A percentile compares a stretch with the other conserved stretches of the same genome.
These are phyloP conservation scores for Rhodotorula glutinis DNA, from an alignment of 1,284 basidiomycete species.

Conservation along the genomic window DNA sequence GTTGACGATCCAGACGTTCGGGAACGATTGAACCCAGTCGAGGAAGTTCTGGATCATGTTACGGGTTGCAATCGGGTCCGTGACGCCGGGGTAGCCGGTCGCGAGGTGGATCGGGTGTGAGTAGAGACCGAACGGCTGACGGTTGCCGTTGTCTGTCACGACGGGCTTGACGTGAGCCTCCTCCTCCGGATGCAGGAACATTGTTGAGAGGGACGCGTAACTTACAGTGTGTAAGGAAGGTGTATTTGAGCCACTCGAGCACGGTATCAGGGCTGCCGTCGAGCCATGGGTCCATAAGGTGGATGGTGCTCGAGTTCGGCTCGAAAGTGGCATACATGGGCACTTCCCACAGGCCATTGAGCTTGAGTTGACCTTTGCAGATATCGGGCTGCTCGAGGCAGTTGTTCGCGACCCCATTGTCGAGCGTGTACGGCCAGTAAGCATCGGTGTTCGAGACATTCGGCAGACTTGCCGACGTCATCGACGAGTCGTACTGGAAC, in stretches of 20 bases:
- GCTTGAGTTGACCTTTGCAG: slow-evolving; percentile 67
- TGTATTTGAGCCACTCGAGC: slow-evolving; percentile 67
- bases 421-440: slow-evolving; percentile 52
- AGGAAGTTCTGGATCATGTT: slow-evolving; percentile 49
- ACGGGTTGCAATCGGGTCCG: slow-evolving; percentile 16
- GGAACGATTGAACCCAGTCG: slow-evolving; percentile 73
- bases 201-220: background rate
- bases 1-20: slow-evolving; percentile 54
- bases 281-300: slow-evolving; percentile 64
- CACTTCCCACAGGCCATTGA: slow-evolving; percentile 76
- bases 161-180: background rate
- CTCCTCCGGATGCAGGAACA: background rate
- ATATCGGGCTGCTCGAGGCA: slow-evolving; percentile 60
- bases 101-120: slow-evolving; percentile 68
- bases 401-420: slow-evolving; percentile 64
- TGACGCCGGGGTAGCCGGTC: slow-evolving; percentile 49
- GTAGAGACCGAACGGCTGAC: slow-evolving; percentile 76
- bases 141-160: slow-evolving; percentile 58
- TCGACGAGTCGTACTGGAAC: slow-evolving; percentile 63
- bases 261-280: slow-evolving; percentile 59
- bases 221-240: slow-evolving; percentile 65
- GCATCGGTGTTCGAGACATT: slow-evolving; percentile 68
- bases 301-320: slow-evolving; percentile 14
- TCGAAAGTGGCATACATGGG: slow-evolving; percentile 56
- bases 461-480: slow-evolving; percentile 65